Percentiles rank a stretch among this genome's conserved stretches.
These are phyloP conservation scores for Aciculoconidium aculeatum DNA, from an alignment of 805 yeast species.

Conservation along the genomic window DNA sequence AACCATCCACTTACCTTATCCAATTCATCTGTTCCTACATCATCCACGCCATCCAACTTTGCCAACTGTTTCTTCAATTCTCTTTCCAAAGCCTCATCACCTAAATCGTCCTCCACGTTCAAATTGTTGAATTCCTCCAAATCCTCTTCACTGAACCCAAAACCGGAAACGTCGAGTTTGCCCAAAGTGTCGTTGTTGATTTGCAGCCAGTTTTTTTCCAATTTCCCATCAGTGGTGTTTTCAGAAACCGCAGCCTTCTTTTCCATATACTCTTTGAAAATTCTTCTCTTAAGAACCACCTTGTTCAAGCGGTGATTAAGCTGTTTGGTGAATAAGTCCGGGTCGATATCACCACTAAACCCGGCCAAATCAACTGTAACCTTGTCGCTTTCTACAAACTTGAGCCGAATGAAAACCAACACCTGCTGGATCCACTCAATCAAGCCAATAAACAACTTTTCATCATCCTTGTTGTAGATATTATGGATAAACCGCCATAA, in stretches of 20 bases:
- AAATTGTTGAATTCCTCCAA: constrained; percentile 37
- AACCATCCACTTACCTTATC: constrained; percentile 15
- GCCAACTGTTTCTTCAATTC: constrained; percentile 21
- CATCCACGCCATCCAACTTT: constrained; percentile 1
- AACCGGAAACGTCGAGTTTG: constrained; percentile 18
- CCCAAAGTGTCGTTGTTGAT: constrained; percentile 30
- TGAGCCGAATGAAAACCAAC: constrained; percentile 55
- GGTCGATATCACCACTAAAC: constrained; percentile 20
- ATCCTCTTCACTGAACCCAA: constrained; percentile 39
- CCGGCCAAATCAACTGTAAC: constrained; percentile 13
- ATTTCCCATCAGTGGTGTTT: constrained; percentile 15
- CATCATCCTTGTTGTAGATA: constrained; percentile 72
- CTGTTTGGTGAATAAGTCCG: constrained; percentile 29
- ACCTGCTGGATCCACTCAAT: constrained; percentile 70
- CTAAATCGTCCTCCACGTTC: constrained; percentile 16
- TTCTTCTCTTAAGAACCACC: constrained; percentile 30
- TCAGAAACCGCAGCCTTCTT: constrained; percentile 16
- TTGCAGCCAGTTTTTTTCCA: constrained; percentile 40
- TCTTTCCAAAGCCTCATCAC: constrained; percentile 27
- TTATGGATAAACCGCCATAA: constrained; percentile 74
- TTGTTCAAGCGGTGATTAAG: constrained; percentile 34
- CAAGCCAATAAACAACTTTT: constrained; percentile 64
- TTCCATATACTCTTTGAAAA: constrained; percentile 31
- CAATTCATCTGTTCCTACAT: background rate
- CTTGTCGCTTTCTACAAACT: constrained; percentile 39